Base-by-base conservation (phyloP, 768 basidiomycete species). In the Lenzites betulinus region DNA sequence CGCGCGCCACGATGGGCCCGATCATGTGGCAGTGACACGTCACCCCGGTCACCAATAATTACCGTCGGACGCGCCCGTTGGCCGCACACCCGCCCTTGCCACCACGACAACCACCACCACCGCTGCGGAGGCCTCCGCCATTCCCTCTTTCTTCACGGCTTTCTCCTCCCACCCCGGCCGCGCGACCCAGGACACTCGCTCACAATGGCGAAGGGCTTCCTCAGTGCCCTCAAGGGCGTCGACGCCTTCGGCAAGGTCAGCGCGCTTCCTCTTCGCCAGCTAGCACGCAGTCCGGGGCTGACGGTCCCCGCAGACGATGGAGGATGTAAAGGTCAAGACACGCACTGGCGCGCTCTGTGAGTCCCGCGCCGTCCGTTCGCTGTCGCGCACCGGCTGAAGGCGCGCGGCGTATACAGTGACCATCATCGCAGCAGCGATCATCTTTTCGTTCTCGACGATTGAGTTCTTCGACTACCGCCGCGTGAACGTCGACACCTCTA, bases 281-380 rank as follows among this genome's bases (percentile, higher is more conserved):
- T 18, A 20, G 20, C 13, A 11, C 13, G 28, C 5, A 20, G 7
- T 1, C 22, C 11, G 28, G 48, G 46, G 48, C 33, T 54, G 54
- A 57, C 44, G 20, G 30, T 13, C 3, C 35, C 26, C 23, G 33
- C 68, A 99, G 96, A 99, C 97, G 38, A 93, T 93, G 74, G 97
- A 98, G 72, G 97, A 99, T 81, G 97, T 99, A 64, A 98, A 98
- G 79, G 93, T 99, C 77, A 95, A 95, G 82, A 98, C 97, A 35
- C 86, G 95, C 59, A 93, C 92, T 47, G 95, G 92, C 66, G 96
- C 92, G 66, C 79, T 95, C 67, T 80, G 95, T 96, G 67, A 74
- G 92, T 60, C 35, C 22, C 46, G 39, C 15, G 15, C 25, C 20
- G n/a, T 8, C 20, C 16, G 20, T 43, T 36, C 42, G 33, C 28